phyloP scores from a whole-genome alignment of 2,329 filamentous ascomycete species.

The Colletotrichum musicola region DNA sequence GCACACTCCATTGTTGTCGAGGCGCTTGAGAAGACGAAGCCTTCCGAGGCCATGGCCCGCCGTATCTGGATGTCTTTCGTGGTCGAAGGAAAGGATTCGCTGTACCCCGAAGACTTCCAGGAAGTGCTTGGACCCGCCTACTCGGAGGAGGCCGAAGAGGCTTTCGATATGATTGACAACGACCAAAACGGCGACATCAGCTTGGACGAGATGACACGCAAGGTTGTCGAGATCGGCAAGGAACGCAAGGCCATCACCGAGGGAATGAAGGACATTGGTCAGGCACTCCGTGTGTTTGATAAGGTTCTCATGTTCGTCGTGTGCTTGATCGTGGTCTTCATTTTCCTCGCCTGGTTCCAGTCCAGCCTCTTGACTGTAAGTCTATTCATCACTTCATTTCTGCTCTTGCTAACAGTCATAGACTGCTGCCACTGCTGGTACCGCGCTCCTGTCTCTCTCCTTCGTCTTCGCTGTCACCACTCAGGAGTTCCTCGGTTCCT shows the following conservation, averaged over 20 bases:
- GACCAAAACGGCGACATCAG: constrained; percentile 95
- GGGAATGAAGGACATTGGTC: constrained; percentile 97
- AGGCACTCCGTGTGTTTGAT: constrained; percentile 92
- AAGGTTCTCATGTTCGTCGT: constrained; percentile 86
- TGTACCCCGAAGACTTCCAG: constrained; percentile 84
- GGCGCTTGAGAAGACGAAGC: constrained; percentile 85
- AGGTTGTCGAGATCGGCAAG: constrained; percentile 84
- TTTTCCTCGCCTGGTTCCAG: constrained; percentile 66
- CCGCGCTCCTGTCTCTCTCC: constrained; percentile 92
- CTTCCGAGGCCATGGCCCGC: constrained; percentile 91
- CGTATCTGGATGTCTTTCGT: constrained; percentile 99
- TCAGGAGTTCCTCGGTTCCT: constrained; percentile 96
- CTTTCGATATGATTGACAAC: constrained; percentile 83
- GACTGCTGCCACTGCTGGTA: constrained; percentile 90
- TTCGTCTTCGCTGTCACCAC: constrained; percentile 94
- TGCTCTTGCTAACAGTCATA: constrained; percentile 47
- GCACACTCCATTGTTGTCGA: constrained; percentile 91
- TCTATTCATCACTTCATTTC: constrained; percentile 34
- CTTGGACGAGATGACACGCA: constrained; percentile 93
- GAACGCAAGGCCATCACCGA: constrained; percentile 89
- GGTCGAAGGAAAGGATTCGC: constrained; percentile 84
- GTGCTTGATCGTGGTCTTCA: constrained; percentile 82
- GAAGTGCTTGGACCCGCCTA: constrained; percentile 87
- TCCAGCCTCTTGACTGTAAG: constrained; percentile 58
- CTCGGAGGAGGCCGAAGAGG: constrained; percentile 85